phyloP scores from a whole-genome alignment of 192 early-diverging fungal genomes.

The Funneliformis geosporum region DNA sequence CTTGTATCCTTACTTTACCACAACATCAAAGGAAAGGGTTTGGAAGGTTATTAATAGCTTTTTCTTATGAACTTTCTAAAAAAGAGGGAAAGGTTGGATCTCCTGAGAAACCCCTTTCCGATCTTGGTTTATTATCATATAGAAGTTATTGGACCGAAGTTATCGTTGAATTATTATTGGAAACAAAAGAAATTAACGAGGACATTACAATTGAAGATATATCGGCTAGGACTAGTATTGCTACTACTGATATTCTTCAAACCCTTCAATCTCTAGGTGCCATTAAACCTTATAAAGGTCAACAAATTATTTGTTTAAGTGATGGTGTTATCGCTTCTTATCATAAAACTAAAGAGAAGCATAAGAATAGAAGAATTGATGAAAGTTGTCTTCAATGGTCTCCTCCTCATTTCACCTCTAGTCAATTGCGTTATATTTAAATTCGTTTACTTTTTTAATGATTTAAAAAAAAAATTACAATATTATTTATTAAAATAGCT shows the following conservation, averaged over 20 bases:
- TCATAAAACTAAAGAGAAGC: conserved; percentile 69
- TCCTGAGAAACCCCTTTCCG: conserved; percentile 97
- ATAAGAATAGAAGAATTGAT: conserved; percentile 80
- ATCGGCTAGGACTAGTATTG: conserved; percentile 80
- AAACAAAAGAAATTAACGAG: conserved; percentile 58
- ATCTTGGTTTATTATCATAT: conserved; percentile 92
- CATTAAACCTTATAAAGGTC: conserved; percentile 88
- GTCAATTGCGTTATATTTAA: conserved; percentile 74
- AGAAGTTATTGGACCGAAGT: conserved; percentile 94
- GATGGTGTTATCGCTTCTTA: conserved; percentile 82
- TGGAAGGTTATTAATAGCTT: conserved; percentile 90
- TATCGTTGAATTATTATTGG: conserved; percentile 75
- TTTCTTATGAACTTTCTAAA: conserved; percentile 96
- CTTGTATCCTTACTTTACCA: conserved; percentile 97
- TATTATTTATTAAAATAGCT: no score
- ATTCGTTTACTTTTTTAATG: no score
- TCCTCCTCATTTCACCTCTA: conserved; percentile 76
- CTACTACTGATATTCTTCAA: conserved; percentile 86
- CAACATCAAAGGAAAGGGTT: conserved; percentile 96
- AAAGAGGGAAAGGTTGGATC: conserved; percentile 92
- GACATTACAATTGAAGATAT: conserved; percentile 92
- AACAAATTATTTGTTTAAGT: conserved; percentile 85
- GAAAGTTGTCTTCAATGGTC: conserved; percentile 77
- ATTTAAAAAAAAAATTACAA: no score
- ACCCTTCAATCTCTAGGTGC: conserved; percentile 87